Conservation (phyloP, 2,329 filamentous ascomycete genomes). For the Trichoderma simmonsii region DNA sequence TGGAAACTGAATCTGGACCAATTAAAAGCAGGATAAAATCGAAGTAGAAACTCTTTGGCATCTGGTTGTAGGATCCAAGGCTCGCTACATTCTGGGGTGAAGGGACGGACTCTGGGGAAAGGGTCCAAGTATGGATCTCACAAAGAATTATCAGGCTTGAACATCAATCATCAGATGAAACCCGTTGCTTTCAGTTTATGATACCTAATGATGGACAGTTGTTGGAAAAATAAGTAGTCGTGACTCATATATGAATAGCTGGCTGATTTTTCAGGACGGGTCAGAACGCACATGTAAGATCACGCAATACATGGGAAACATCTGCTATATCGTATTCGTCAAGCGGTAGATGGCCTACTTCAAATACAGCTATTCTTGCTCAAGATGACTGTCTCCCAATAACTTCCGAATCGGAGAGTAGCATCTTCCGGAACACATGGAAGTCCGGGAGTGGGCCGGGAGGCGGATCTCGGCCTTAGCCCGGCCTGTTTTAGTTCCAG, state of each 20-base stretch:
- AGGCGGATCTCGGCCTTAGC: constrained; percentile 5
- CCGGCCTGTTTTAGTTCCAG: not conserved
- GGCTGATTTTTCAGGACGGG: not conserved
- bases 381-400: not conserved
- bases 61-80: not conserved
- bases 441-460: constrained; percentile 1
- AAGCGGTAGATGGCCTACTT: not conserved
- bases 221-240: not conserved
- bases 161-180: not conserved
- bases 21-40: not conserved
- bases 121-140: not conserved
- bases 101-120: not conserved
- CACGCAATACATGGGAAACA: not conserved
- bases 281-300: not conserved
- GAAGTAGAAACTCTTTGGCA: not conserved
- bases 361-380: not conserved
- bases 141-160: not conserved
- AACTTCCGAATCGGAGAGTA: not conserved
- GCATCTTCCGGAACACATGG: not conserved
- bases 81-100: not conserved
- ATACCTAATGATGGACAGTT: not conserved
- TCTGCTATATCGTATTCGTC: not conserved
- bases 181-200: not conserved
- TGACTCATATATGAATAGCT: not conserved
- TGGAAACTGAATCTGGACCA: not conserved